Evolutionary conservation across 345 rosid species (phyloP).

Genomic region (Psidium friedrichsthalianum): DNA sequence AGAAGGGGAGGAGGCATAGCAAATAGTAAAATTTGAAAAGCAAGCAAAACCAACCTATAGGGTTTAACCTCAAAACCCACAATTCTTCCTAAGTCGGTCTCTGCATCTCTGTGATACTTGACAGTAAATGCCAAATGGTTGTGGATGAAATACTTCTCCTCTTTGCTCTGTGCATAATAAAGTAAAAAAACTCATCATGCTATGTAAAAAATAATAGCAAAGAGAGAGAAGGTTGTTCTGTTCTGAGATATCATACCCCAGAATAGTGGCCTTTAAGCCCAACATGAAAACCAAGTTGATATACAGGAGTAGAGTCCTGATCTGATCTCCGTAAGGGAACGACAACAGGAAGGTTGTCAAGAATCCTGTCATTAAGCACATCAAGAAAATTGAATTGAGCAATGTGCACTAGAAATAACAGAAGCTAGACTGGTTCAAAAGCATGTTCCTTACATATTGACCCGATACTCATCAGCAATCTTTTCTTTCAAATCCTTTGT

Average conservation of each 20-base stretch:
- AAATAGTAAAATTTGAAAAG: not conserved
- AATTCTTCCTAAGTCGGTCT: slow-evolving; percentile 76
- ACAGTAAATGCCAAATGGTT: slow-evolving; percentile 86
- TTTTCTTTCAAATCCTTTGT: slow-evolving; percentile 73
- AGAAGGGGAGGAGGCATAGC: not conserved
- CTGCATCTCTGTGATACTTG: slow-evolving; percentile 68
- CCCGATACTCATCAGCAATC: slow-evolving; percentile 84
- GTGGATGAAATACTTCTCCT: slow-evolving; percentile 77
- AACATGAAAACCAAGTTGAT: slow-evolving; percentile 86
- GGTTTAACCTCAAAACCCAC: slow-evolving; percentile 98
- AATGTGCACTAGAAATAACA: not conserved
- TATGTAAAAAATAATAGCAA: not conserved
- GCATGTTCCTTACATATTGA: slow-evolving; percentile 61
- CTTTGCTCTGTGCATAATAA: slow-evolving; percentile 51
- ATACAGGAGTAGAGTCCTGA: slow-evolving; percentile 56
- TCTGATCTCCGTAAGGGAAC: slow-evolving; percentile 65
- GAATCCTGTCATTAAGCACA: slow-evolving; percentile 59
- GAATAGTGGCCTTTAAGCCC: slow-evolving; percentile 85
- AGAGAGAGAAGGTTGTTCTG: not conserved
- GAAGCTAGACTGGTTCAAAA: not conserved
- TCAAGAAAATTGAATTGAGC: slow-evolving; percentile 1
- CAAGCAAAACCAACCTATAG: slow-evolving; percentile 42
- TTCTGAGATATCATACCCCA: slow-evolving; percentile 48
- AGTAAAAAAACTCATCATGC: not conserved
- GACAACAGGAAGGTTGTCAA: slow-evolving; percentile 92